Evolutionary conservation across 495 filamentous ascomycete genomes (phyloP).

Genomic region (Penicillium ucsense): DNA sequence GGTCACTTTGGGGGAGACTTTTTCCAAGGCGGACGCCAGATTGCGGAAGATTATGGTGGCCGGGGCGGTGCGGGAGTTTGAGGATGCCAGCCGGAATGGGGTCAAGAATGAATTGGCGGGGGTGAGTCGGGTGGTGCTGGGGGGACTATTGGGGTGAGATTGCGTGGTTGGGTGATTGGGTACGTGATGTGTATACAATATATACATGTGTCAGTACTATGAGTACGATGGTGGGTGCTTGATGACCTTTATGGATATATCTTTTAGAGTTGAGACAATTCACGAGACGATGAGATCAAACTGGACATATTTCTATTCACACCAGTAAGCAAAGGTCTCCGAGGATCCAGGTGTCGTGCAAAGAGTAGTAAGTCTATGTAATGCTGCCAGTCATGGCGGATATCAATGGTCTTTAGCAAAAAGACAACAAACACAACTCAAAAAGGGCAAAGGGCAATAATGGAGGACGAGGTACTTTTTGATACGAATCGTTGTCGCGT

Average conservation of each 20-base stretch:
- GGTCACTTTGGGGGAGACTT: conserved; percentile 61
- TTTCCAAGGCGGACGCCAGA: conserved; percentile 78
- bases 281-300: not conserved
- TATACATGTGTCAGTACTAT: no score
- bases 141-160: conserved; percentile 66
- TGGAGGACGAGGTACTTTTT: conserved; percentile 11
- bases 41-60: conserved; percentile 80
- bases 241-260: no score
- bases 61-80: conserved; percentile 83
- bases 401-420: conserved; percentile 6
- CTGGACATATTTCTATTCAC: conserved; percentile 7
- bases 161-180: not conserved
- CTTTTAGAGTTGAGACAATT: not conserved
- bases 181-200: not conserved
- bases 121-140: conserved; percentile 79
- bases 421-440: conserved; percentile 3
- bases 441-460: no score
- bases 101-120: conserved; percentile 73
- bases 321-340: not conserved
- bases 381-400: conserved; percentile 2
- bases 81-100: conserved; percentile 66
- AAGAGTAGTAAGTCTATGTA: no score
- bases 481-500: conserved; percentile 7
- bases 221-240: no score
- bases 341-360: no score